Evolutionary conservation across 345 rosid genomes (phyloP), one percentile per base, ranked within the genome.

Genomic region (Salix caprea): DNA sequence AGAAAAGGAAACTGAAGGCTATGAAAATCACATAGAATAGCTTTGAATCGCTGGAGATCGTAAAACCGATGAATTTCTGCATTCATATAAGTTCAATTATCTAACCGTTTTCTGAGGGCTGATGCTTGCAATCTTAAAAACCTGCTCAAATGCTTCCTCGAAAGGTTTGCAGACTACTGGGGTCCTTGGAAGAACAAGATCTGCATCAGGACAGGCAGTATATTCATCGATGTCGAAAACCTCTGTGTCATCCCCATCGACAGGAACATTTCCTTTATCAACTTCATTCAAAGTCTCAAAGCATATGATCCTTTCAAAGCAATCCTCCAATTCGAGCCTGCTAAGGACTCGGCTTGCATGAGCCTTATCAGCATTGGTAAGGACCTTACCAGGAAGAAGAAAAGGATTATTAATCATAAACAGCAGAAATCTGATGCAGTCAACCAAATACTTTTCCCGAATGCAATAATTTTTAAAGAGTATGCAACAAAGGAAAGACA

Each of bases 271-370:
- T 80, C 69, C 81, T 66, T 56, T 84, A 78, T 79, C 71, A 74
- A 78, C 76, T 18, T 90, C 83, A 83, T 95, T 93, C 19, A 95
- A 88, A 3, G 93, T 95, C 85, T 95, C 99, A 62, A 93, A 95
- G 86, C 97, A 93, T 61, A 95, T 87, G 64, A 90, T 85, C 77
- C 92, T 90, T 88, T 93, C 96, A 48, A 95, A 95, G 79, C 97
- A 91, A 76, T 90, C 99, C 79, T 93, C 93, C 69, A 95, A 79
- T 64, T 98, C 97, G 5, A 95, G 90, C 84, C 76, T 89, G 82
- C 77, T 87, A 13, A 95, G 89, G 68, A 81, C 94, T 69, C 85
- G 86, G 26, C 76, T 86, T 6, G 96, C 92, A 56, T 95, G 99
- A 32, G 81, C 72, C 81, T 81, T 85, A 73, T 96, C 97, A 37